Conservation (phyloP, 106 monocot species). For the Vanilla planifolia region DNA sequence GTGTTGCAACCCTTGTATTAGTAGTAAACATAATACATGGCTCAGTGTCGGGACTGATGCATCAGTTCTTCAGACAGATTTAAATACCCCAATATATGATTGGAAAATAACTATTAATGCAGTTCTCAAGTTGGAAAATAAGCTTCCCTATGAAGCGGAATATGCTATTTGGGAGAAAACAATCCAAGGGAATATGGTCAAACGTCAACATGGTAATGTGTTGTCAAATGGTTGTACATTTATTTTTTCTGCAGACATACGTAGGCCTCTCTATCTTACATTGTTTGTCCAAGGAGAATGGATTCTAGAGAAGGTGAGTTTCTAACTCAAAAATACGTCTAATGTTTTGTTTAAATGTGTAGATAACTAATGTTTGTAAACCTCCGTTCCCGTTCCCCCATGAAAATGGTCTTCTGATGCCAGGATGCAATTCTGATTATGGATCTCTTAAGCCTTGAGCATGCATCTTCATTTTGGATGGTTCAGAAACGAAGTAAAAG, state of each 20-base stretch:
- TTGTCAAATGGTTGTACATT: conserved; percentile 50
- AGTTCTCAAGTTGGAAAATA: conserved; percentile 78
- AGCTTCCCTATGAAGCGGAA: conserved; percentile 83
- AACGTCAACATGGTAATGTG: conserved; percentile 75
- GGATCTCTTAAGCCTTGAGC: conserved; percentile 42
- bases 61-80: conserved; percentile 80
- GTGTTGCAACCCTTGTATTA: conserved; percentile 33
- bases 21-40: conserved; percentile 50
- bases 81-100: conserved; percentile 90
- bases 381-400: no score
- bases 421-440: conserved; percentile 74
- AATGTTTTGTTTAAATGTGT: not conserved
- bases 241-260: conserved; percentile 77
- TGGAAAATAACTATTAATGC: conserved; percentile 92
- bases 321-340: conserved; percentile 1
- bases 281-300: conserved; percentile 92
- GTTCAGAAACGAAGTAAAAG: conserved; percentile 71
- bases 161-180: conserved; percentile 84
- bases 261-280: conserved; percentile 70
- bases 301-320: conserved; percentile 76
- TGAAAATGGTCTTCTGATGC: no score
- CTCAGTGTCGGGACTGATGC: conserved; percentile 83
- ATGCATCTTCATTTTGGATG: conserved; percentile 87
- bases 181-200: conserved; percentile 56
- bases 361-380: conserved; percentile 1